These are phyloP conservation scores for Ustilago curta DNA, from an alignment of 1,284 basidiomycete species.

Conservation along the genomic window DNA sequence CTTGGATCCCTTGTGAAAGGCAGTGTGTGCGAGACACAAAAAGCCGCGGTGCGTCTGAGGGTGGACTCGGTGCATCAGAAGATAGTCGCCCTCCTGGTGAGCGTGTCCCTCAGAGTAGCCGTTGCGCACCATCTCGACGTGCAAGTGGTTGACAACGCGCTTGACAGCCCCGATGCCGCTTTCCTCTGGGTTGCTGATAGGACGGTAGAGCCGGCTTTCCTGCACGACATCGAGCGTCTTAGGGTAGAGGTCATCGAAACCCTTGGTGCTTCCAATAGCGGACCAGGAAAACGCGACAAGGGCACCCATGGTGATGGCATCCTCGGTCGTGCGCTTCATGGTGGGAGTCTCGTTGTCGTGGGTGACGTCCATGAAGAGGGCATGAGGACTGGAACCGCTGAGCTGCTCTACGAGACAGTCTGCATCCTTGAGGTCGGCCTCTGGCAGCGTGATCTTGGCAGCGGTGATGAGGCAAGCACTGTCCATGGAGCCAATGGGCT, in stretches of 20 bases:
- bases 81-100: slow-evolving; percentile 63
- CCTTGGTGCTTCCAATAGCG: slow-evolving; percentile 63
- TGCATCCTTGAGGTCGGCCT: slow-evolving; percentile 31
- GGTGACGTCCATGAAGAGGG: slow-evolving; percentile 66
- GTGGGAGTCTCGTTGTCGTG: slow-evolving; percentile 67
- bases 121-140: slow-evolving; percentile 62
- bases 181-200: slow-evolving; percentile 38
- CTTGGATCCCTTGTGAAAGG: slow-evolving; percentile 54
- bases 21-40: slow-evolving; percentile 60
- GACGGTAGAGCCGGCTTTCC: slow-evolving; percentile 58
- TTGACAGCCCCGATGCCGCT: slow-evolving; percentile 57
- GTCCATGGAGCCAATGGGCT: slow-evolving; percentile 65
- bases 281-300: slow-evolving; percentile 65
- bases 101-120: slow-evolving; percentile 62
- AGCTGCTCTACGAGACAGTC: slow-evolving; percentile 54
- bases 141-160: slow-evolving; percentile 63
- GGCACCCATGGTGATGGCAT: slow-evolving; percentile 65
- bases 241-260: slow-evolving; percentile 64
- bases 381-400: slow-evolving; percentile 59
- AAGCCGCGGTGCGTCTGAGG: slow-evolving; percentile 63
- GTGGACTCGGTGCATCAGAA: slow-evolving; percentile 63
- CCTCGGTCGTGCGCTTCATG: slow-evolving; percentile 61
- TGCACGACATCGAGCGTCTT: slow-evolving; percentile 59
- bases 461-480: slow-evolving; percentile 51
- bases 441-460: slow-evolving; percentile 73